These are phyloP conservation scores for Spergularia marina DNA, from an alignment of 148 eudicot genomes.

Conservation along the genomic window DNA sequence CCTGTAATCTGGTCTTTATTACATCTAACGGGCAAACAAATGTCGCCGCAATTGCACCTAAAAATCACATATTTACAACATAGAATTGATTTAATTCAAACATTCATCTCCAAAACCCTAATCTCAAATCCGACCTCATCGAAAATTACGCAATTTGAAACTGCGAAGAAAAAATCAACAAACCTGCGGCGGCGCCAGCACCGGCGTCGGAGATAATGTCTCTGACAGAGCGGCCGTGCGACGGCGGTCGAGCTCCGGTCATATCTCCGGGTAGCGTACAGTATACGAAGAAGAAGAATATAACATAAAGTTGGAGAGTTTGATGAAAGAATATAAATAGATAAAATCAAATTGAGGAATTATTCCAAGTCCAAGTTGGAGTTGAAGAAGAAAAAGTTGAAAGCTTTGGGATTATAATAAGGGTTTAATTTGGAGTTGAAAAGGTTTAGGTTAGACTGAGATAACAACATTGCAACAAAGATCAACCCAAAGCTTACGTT, in stretches of 20 bases:
- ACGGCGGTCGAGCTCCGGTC: constrained; percentile 31
- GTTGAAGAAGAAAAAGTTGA: too few relatives aligned
- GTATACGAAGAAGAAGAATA: background rate
- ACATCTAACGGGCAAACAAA: constrained; percentile 87
- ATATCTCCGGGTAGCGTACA: constrained; percentile 25
- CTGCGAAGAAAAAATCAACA: background rate
- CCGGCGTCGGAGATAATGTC: constrained; percentile 56
- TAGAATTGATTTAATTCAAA: background rate
- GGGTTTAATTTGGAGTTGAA: too few relatives aligned
- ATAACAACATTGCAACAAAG: too few relatives aligned
- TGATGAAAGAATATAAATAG: too few relatives aligned
- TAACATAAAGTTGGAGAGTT: background rate
- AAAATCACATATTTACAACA: background rate
- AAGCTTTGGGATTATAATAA: too few relatives aligned
- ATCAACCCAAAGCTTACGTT: too few relatives aligned
- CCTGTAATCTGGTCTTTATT: constrained; percentile 88
- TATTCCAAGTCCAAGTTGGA: too few relatives aligned
- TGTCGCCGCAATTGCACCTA: constrained; percentile 93
- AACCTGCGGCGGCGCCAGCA: constrained; percentile 85
- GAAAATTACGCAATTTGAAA: background rate
- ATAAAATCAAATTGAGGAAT: too few relatives aligned
- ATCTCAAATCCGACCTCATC: constrained; percentile 14
- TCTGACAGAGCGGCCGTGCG: constrained; percentile 36
- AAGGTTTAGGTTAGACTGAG: too few relatives aligned
- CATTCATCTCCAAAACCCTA: constrained; percentile 2